phyloP scores from a whole-genome alignment of 2,329 filamentous ascomycete species.

The Bipolaris cookei region DNA sequence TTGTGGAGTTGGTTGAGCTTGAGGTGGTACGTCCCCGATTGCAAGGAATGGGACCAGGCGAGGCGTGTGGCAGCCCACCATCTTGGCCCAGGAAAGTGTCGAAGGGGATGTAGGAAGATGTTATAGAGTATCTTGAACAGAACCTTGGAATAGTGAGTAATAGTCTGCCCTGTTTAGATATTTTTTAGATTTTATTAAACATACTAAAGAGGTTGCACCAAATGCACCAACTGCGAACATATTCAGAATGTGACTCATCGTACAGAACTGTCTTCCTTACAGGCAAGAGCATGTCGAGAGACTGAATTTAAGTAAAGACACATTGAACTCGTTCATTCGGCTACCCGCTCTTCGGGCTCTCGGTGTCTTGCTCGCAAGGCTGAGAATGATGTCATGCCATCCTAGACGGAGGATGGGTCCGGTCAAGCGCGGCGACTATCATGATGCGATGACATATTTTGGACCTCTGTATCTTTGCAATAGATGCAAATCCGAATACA shows the following conservation, averaged over 20 bases:
- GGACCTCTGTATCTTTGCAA: no score
- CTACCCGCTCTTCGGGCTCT: conserved; percentile 3
- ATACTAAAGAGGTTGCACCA: background rate
- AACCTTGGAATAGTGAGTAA: background rate
- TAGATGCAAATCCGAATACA: no score
- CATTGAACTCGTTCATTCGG: background rate
- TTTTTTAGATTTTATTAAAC: background rate
- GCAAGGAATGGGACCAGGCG: conserved; percentile 37
- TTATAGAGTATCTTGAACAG: conserved; percentile 17
- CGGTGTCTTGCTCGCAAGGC: conserved; percentile 3
- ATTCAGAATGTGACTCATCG: background rate
- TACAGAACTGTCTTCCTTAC: background rate
- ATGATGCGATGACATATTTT: no score
- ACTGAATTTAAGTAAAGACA: no score
- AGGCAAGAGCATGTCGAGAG: no score
- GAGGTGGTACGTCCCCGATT: conserved; percentile 17
- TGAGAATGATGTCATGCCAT: background rate
- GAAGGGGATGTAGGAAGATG: conserved; percentile 25
- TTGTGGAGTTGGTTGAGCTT: conserved; percentile 21
- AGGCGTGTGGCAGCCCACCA: conserved; percentile 43
- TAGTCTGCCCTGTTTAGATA: background rate
- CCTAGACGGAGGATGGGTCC: background rate
- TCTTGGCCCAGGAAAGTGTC: conserved; percentile 22
- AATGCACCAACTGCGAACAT: background rate
- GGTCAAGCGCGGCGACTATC: no score